phyloP scores from a whole-genome alignment of 148 eudicot species.

The Cornus kousa region DNA sequence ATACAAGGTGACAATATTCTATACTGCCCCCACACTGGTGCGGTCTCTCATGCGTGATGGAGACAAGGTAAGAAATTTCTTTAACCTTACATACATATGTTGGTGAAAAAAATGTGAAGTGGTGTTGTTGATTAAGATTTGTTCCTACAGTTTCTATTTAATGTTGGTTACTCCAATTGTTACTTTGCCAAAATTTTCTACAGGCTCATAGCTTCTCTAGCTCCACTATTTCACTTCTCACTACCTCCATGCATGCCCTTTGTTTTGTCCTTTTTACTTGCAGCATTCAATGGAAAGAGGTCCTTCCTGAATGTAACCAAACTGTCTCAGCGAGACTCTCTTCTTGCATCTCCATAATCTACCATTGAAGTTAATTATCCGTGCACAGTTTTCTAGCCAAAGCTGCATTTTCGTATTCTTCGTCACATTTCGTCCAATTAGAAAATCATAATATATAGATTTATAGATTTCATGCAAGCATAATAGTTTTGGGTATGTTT shows the following conservation, averaged over 20 bases:
- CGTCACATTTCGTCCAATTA: slow-evolving; percentile 1
- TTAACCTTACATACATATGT: slow-evolving; percentile 10
- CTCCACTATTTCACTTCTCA: too few species aligned
- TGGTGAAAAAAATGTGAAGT: neutral
- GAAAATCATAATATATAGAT: neutral
- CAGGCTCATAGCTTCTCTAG: neutral
- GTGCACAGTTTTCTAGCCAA: neutral
- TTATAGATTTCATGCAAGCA: neutral
- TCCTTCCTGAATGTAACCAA: neutral
- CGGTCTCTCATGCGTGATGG: slow-evolving; percentile 98
- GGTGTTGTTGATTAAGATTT: too few species aligned
- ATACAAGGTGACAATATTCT: slow-evolving; percentile 83
- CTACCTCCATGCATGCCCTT: too few species aligned
- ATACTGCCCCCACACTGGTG: slow-evolving; percentile 95
- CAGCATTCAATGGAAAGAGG: neutral
- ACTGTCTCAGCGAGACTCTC: neutral
- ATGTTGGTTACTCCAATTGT: neutral
- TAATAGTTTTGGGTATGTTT: neutral
- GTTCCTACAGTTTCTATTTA: neutral
- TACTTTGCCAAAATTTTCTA: neutral
- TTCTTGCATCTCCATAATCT: neutral
- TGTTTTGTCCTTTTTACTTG: neutral
- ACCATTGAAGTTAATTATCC: neutral
- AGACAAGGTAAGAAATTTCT: slow-evolving; percentile 53
- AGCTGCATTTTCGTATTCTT: neutral